Evolutionary conservation across 176 grass and related monocot genomes (phyloP).

Genomic region (Ampelocalamus luodianensis): DNA sequence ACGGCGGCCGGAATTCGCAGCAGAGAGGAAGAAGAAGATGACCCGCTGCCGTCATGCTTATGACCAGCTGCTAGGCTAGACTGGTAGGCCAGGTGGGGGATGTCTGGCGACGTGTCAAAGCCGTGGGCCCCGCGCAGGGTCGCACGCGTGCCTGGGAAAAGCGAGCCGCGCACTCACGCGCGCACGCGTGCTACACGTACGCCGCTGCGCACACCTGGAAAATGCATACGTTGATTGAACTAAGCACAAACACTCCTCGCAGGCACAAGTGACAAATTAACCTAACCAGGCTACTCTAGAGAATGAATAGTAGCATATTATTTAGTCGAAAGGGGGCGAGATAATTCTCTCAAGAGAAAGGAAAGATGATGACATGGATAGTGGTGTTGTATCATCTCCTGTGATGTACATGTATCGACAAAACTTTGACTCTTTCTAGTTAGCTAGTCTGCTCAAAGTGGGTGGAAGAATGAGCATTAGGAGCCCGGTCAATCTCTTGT

Average conservation of each 20-base stretch:
- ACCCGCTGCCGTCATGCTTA: not conserved
- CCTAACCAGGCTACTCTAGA: not conserved
- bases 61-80: not conserved
- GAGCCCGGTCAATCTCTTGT: not conserved
- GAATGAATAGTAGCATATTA: not conserved
- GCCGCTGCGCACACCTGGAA: not conserved
- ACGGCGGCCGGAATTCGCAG: not conserved
- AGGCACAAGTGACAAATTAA: not conserved
- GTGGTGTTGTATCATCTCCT: not conserved
- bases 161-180: constrained; percentile 28
- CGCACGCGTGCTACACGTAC: constrained; percentile 32
- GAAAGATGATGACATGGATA: not conserved
- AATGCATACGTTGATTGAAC: too few species aligned
- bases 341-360: not conserved
- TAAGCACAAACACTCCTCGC: too few species aligned
- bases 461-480: not conserved
- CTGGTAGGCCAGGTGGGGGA: not conserved
- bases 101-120: not conserved
- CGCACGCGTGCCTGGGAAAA: constrained; percentile 45
- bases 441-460: not conserved
- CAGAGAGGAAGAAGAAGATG: not conserved
- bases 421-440: not conserved
- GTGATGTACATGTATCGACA: too few species aligned
- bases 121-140: not conserved
- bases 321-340: not conserved